Evolutionary conservation across 805 yeast genomes (phyloP).

Genomic region (Sugiyamaella americana): DNA sequence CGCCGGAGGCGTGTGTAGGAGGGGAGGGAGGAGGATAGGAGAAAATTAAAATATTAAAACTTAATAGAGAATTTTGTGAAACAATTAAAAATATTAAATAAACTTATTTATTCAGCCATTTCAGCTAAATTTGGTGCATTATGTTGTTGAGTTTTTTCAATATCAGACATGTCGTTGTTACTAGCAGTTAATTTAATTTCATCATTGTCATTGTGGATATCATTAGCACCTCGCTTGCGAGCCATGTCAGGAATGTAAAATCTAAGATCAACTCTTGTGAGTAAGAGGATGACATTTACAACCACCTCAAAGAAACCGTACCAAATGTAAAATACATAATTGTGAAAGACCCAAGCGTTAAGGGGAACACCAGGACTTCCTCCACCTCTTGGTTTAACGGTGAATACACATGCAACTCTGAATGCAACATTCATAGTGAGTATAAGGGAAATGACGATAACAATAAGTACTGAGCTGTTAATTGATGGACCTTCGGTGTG

Average conservation of each 20-base stretch:
- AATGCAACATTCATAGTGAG: constrained; percentile 27
- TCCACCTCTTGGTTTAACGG: constrained; percentile 18
- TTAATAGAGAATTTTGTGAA: no score
- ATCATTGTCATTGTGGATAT: background rate
- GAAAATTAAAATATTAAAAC: no score
- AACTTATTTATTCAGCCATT: constrained; percentile 8
- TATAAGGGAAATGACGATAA: constrained; percentile 17
- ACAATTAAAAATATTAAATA: background rate
- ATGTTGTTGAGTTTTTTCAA: background rate
- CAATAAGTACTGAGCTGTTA: constrained; percentile 38
- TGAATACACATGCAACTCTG: constrained; percentile 32
- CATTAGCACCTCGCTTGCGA: constrained; percentile 10
- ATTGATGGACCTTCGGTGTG: constrained; percentile 29
- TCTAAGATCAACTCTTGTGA: constrained; percentile 66
- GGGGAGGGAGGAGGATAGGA: constrained; percentile 2
- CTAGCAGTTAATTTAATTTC: background rate
- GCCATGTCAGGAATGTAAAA: constrained; percentile 70
- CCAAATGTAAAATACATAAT: constrained; percentile 56
- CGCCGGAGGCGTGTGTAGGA: constrained; percentile 1
- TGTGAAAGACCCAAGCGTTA: constrained; percentile 43
- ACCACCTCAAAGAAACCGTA: constrained; percentile 64
- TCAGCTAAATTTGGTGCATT: constrained; percentile 9
- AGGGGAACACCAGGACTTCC: constrained; percentile 15
- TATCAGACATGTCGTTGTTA: background rate
- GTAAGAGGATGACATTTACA: constrained; percentile 49